phyloP scores from a whole-genome alignment of 1,139 yeast genomes.

The Zygoascus meyerae region DNA sequence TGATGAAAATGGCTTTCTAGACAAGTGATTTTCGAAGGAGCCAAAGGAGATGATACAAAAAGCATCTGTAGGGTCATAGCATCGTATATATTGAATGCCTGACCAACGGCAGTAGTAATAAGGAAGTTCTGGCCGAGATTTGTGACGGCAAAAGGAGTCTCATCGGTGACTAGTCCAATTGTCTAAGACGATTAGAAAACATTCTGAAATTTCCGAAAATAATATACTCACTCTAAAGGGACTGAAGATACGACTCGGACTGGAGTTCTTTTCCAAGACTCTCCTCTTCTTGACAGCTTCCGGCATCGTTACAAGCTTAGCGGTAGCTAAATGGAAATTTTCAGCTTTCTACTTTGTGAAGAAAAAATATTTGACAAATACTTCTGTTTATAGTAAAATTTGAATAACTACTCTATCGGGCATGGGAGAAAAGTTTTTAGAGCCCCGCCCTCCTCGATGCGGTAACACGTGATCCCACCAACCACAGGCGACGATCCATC shows the following conservation, averaged over 20 bases:
- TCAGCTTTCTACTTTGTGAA: too few species aligned
- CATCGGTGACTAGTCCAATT: constrained; percentile 48
- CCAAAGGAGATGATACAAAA: constrained; percentile 79
- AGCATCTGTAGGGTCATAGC: constrained; percentile 80
- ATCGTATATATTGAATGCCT: constrained; percentile 87
- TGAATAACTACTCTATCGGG: too few species aligned
- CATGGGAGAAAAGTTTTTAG: too few species aligned
- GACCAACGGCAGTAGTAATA: constrained; percentile 85
- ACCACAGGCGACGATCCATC: too few species aligned
- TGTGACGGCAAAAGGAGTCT: constrained; percentile 80
- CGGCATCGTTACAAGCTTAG: not conserved
- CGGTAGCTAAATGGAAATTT: too few species aligned
- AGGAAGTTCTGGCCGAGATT: constrained; percentile 84
- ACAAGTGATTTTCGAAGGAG: constrained; percentile 62
- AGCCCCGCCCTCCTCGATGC: too few species aligned
- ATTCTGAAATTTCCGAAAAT: constrained; percentile 12
- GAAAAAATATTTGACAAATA: too few species aligned
- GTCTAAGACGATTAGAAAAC: constrained; percentile 23
- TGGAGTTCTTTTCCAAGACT: not conserved
- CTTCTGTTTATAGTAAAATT: too few species aligned
- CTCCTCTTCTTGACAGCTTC: constrained; percentile 6
- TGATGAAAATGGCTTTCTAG: constrained; percentile 78
- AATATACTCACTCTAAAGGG: constrained; percentile 31
- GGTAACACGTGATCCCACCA: too few species aligned
- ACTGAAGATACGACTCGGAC: constrained; percentile 12